Evolutionary conservation across 2,329 filamentous ascomycete species (phyloP), one percentile per base, ranked within the genome.

Genomic region (Talaromyces sp.): DNA sequence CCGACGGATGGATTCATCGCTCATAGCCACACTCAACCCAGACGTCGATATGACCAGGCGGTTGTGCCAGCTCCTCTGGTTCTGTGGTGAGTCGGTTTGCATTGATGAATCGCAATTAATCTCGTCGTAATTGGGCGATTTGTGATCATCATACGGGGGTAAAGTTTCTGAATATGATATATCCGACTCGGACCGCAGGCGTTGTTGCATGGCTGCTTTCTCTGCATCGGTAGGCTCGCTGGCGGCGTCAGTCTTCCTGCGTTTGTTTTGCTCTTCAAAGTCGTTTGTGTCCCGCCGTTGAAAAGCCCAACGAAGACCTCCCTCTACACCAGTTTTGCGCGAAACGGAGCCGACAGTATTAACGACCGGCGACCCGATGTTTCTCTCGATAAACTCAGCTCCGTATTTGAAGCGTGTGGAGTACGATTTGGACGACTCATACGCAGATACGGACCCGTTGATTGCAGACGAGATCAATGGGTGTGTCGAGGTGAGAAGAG

Each of bases 11-110:
- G 91, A 96, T 69, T 95, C 89, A 19, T 96, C 89, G 68, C 89
- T 96, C 83, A 99, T 91, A 0, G 95, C 92, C 17, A 96, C 88
- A 64, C 92, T 92, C 0, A 98, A 82, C 0, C 92, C 93, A 0
- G 92, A 96, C 0, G 93, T 97, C 5, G 91, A 93, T 72, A 96
- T 90, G 66, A 96, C 89, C 19, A 97, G 80, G 14, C 92, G 87
- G 11, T 89, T 90, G 63, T 90, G 90, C 91, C 92, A 96, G 46
- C 80, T 82, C 27, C 75, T 71, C 51, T 73, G 65, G 66, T 71
- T 69, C 58, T 71, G 68, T 29, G 68, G 66, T 4, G 69, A 64
- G 26, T 67, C 69, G 51, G 70, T 56, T 62, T 64, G 54, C 55
- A 54, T 55, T 13, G 54, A 29, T 13, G 54, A 41, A 43, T 58